phyloP scores from a whole-genome alignment of 345 rosid species.

The Brassica cretica region DNA sequence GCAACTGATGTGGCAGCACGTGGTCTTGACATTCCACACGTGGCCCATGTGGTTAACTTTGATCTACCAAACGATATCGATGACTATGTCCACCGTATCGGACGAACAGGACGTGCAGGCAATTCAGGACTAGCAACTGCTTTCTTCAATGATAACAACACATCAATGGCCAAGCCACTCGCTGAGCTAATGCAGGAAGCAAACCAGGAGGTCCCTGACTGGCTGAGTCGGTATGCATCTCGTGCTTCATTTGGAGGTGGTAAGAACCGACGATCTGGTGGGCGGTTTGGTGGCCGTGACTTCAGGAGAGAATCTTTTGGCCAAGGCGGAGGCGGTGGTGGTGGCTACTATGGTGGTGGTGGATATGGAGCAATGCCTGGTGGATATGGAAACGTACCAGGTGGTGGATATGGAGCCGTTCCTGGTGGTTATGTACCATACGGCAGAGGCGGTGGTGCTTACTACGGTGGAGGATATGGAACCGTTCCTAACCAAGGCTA shows the following conservation, averaged over 20 bases:
- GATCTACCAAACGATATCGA: slow-evolving; percentile 97
- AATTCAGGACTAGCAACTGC: slow-evolving; percentile 86
- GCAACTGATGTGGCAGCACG: slow-evolving; percentile 86
- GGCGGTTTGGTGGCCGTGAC: slow-evolving; percentile 61
- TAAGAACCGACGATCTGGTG: slow-evolving; percentile 61
- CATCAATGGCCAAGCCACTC: slow-evolving; percentile 75
- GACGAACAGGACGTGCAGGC: slow-evolving; percentile 97
- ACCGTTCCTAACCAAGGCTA: slow-evolving; percentile 44
- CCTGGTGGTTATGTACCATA: slow-evolving; percentile 35
- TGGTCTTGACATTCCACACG: slow-evolving; percentile 33
- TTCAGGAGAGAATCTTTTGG: slow-evolving; percentile 67
- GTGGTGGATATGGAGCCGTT: slow-evolving; percentile 44
- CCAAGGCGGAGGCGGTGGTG: slow-evolving; percentile 56
- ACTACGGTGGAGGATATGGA: slow-evolving; percentile 52
- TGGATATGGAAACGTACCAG: slow-evolving; percentile 52
- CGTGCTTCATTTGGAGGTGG: slow-evolving; percentile 62
- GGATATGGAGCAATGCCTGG: slow-evolving; percentile 32
- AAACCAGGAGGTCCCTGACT: slow-evolving; percentile 93
- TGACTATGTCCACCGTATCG: slow-evolving; percentile 96
- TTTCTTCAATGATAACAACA: slow-evolving; percentile 66
- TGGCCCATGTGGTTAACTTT: slow-evolving; percentile 85
- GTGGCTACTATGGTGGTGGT: slow-evolving; percentile 58
- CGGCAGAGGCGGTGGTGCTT: slow-evolving; percentile 59
- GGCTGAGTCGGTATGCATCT: slow-evolving; percentile 80
- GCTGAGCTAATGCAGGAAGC: slow-evolving; percentile 91